These are phyloP conservation scores for Hagleromyces aurorensis DNA, from an alignment of 805 yeast genomes.

Conservation along the genomic window DNA sequence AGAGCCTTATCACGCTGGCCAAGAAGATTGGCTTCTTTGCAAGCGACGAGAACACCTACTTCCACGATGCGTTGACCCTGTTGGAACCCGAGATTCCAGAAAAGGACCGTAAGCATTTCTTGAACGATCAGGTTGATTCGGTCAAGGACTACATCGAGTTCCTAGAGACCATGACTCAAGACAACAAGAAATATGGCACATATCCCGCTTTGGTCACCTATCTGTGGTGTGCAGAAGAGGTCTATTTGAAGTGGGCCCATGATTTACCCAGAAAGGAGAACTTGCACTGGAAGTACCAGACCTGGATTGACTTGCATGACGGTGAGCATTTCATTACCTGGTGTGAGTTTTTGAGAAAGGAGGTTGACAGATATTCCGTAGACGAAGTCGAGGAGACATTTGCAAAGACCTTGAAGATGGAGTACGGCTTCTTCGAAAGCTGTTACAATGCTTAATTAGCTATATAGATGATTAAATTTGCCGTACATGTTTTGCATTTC, in stretches of 20 bases:
- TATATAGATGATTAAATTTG: too few species aligned
- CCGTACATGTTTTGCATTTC: constrained; percentile 7
- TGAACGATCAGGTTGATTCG: constrained; percentile 16
- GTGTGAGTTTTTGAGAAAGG: constrained; percentile 39
- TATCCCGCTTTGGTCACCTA: constrained; percentile 39
- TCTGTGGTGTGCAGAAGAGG: constrained; percentile 41
- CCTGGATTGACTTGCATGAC: constrained; percentile 46
- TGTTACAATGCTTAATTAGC: constrained; percentile 32
- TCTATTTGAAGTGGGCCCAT: constrained; percentile 47
- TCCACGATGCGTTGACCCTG: constrained; percentile 30
- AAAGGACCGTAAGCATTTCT: constrained; percentile 13
- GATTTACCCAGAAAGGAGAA: constrained; percentile 26
- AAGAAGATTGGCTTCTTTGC: constrained; percentile 46
- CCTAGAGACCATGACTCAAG: constrained; percentile 28
- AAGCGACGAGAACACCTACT: constrained; percentile 42
- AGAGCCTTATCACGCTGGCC: constrained; percentile 35
- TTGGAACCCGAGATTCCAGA: constrained; percentile 10
- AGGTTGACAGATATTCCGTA: constrained; percentile 34
- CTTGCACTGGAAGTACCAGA: constrained; percentile 39
- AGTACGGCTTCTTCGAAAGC: constrained; percentile 39
- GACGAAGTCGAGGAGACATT: constrained; percentile 29
- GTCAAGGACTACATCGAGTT: constrained; percentile 35
- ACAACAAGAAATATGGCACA: constrained; percentile 19
- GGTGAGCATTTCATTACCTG: constrained; percentile 41
- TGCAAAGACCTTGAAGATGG: constrained; percentile 33